Percentiles rank a stretch among this genome's conserved stretches.
phyloP scores from a whole-genome alignment of 1,284 basidiomycete genomes.

The Microbotryum scabiosae region DNA sequence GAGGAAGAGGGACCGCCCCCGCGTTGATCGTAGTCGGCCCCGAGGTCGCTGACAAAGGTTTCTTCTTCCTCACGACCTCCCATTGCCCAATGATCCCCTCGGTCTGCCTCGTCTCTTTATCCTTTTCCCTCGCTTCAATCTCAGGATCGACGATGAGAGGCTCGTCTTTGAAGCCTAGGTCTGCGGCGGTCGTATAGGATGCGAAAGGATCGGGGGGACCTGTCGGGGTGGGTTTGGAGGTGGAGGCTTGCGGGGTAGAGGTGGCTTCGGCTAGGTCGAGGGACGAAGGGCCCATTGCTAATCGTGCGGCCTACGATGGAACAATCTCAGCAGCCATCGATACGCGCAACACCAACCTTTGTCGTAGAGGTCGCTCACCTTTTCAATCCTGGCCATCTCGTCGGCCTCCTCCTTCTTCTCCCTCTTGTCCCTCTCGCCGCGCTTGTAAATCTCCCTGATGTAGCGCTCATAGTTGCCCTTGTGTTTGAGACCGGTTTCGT shows the following conservation, averaged over 20 bases:
- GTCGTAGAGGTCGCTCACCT: too few relatives aligned
- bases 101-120: conserved; percentile 48
- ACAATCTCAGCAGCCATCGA: conserved; percentile 4
- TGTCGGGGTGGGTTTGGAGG: conserved; percentile 39
- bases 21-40: not conserved
- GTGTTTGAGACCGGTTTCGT: conserved; percentile 88
- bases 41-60: conserved; percentile 21
- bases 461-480: conserved; percentile 89
- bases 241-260: conserved; percentile 40
- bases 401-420: conserved; percentile 75
- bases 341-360: not conserved
- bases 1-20: not conserved
- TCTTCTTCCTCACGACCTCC: conserved; percentile 53
- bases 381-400: conserved; percentile 78
- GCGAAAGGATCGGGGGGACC: conserved; percentile 63
- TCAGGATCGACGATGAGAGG: conserved; percentile 47
- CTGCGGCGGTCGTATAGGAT: conserved; percentile 78
- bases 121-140: conserved; percentile 51
- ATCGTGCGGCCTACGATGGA: conserved; percentile 37
- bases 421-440: conserved; percentile 77
- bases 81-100: conserved; percentile 75
- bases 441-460: conserved; percentile 84
- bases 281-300: conserved; percentile 29
- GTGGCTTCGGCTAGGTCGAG: conserved; percentile 24
- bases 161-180: conserved; percentile 66